Evolutionary conservation across 1,284 basidiomycete species (phyloP).

Genomic region (Heliocybe sulcata): DNA sequence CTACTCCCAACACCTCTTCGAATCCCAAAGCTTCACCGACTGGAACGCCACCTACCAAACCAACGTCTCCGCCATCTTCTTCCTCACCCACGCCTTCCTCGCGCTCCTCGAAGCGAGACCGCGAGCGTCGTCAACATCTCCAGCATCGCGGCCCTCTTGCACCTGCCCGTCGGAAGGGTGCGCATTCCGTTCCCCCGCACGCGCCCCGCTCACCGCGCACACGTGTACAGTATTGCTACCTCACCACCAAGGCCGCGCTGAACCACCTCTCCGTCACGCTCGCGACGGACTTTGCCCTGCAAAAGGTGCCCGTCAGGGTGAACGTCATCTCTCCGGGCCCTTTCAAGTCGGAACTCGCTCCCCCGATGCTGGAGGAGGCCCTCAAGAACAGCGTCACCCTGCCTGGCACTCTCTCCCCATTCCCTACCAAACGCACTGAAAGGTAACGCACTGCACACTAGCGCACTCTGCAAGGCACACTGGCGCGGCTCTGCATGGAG

Average conservation of each 20-base stretch:
- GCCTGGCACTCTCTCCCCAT: conserved; percentile 25
- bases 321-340: conserved; percentile 70
- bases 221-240: conserved; percentile 74
- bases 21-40: conserved; percentile 52
- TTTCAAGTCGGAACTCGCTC: conserved; percentile 73
- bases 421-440: conserved; percentile 44
- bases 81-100: conserved; percentile 68
- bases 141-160: conserved; percentile 64
- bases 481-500: conserved; percentile 30
- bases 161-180: conserved; percentile 69
- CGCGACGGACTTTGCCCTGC: conserved; percentile 65
- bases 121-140: conserved; percentile 65
- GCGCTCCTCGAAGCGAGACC: conserved; percentile 63
- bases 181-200: conserved; percentile 16
- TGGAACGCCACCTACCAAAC: conserved; percentile 57
- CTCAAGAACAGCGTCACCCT: conserved; percentile 38
- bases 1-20: conserved; percentile 57
- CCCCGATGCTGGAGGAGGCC: conserved; percentile 43
- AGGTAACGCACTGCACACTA: conserved; percentile 38
- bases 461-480: neutral
- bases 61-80: conserved; percentile 69
- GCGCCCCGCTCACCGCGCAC: no score
- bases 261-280: conserved; percentile 70
- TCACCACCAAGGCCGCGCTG: conserved; percentile 70
- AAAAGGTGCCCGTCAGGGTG: conserved; percentile 61